These are phyloP conservation scores for Brasilioporus rufonigricans DNA, from an alignment of 768 basidiomycete species.

Conservation along the genomic window DNA sequence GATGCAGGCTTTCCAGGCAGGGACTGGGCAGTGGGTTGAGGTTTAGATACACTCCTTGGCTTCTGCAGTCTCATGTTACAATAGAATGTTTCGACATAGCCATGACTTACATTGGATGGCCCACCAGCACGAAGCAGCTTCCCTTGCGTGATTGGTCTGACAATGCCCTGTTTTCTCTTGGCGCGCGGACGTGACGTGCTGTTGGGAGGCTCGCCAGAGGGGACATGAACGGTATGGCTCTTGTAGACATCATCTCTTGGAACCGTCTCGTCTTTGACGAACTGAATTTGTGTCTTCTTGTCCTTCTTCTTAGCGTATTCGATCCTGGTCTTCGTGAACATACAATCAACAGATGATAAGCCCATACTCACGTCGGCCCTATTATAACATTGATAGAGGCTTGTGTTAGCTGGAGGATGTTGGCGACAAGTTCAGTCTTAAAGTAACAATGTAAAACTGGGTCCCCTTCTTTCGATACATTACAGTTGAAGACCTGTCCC, in stretches of 20 bases:
- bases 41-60: constrained; percentile 35
- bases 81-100: not conserved
- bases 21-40: constrained; percentile 48
- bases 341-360: not conserved
- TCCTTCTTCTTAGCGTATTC: constrained; percentile 97
- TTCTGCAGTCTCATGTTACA: constrained; percentile 37
- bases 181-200: constrained; percentile 87
- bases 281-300: constrained; percentile 84
- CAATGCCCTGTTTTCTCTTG: constrained; percentile 80
- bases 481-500: constrained; percentile 70
- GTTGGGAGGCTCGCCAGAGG: constrained; percentile 80
- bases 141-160: constrained; percentile 81
- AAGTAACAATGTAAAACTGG: constrained; percentile 88
- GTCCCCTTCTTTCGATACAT: constrained; percentile 87
- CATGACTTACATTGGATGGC: constrained; percentile 52
- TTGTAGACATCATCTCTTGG: constrained; percentile 83
- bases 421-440: constrained; percentile 91
- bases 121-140: constrained; percentile 78
- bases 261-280: constrained; percentile 85
- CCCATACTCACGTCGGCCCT: constrained; percentile 64
- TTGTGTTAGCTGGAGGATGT: constrained; percentile 77
- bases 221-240: constrained; percentile 85
- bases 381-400: constrained; percentile 72
- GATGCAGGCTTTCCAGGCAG: constrained; percentile 56
- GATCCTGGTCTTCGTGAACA: constrained; percentile 49